These are phyloP conservation scores for Begonia peltatifolia DNA, from an alignment of 306 rosid species.

Conservation along the genomic window DNA sequence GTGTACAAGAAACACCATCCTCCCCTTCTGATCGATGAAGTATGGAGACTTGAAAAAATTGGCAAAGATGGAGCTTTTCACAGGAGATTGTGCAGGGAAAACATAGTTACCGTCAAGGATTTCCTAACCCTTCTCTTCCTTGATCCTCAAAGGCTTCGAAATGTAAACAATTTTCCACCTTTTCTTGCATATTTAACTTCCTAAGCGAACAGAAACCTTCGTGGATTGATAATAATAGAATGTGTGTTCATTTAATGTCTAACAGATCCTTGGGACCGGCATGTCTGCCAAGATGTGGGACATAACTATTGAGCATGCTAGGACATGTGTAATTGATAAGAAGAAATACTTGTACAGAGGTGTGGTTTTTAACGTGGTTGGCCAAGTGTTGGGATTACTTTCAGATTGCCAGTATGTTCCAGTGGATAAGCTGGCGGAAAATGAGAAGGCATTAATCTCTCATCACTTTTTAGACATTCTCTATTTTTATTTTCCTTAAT, in stretches of 20 bases:
- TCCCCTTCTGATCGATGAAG: constrained; percentile 76
- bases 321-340: constrained; percentile 55
- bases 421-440: constrained; percentile 61
- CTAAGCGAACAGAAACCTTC: neutral
- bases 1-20: constrained; percentile 99
- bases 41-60: constrained; percentile 94
- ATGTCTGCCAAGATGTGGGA: constrained; percentile 99
- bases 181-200: constrained; percentile 2
- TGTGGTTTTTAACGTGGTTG: constrained; percentile 78
- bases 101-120: constrained; percentile 59
- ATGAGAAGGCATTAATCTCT: constrained; percentile 56
- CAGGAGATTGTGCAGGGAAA: constrained; percentile 67
- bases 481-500: constrained; percentile 5
- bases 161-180: constrained; percentile 30
- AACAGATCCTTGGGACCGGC: constrained; percentile 86
- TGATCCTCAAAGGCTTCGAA: constrained; percentile 71
- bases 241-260: constrained; percentile 10
- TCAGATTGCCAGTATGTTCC: constrained; percentile 50
- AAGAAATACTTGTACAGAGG: constrained; percentile 39
- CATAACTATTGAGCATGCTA: constrained; percentile 83
- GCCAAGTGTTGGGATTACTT: constrained; percentile 62
- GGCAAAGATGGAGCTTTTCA: constrained; percentile 99
- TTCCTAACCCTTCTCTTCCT: constrained; percentile 64
- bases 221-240: neutral
- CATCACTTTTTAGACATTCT: constrained; percentile 5